Evolutionary conservation across 2,329 filamentous ascomycete species (phyloP), one percentile per base, ranked within the genome.

Genomic region (Fusarium udum): DNA sequence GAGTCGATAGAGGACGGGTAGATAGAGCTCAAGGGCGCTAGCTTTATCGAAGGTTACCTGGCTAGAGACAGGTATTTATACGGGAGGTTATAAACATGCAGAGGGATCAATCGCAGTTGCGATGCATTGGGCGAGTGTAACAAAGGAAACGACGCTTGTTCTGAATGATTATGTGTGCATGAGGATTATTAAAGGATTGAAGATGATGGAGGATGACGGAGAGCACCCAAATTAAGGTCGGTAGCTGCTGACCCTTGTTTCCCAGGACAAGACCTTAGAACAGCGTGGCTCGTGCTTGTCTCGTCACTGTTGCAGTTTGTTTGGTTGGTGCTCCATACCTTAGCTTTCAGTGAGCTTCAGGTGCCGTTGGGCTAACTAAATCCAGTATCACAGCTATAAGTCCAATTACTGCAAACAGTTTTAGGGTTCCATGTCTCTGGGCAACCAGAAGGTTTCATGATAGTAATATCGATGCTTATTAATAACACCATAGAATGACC

Each of bases 241-340:
- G 37, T 58, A 61, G 48, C 48, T 73, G 45, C 61, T 70, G 37
- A 73, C 70, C 65, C 69, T 69, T 70, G 32, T 34, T 58, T 48
- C 55, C 55, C 15, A 49, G 31, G 39, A 39, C 40, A 42, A 40
- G 31, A 39, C 42, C 26, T 34, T 64, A 59, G 48, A 63, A 68
- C 63, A 74, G 63, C 71, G 59, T 74, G 72, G 72, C 72, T 74
- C 55, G 72, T 75, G 72, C 72, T 61, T 67, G 36, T 55, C 48
- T 49, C 69, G 69, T 68, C 64, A 59, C 45, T 73, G 37, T 72
- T 52, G 39, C 46, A 64, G 42, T 40, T n/a, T 69, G 42, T 40
- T n/a, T 69, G 64, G 64, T 73, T 62, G 62, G 57, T 28, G 26
- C 53, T 31, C 18, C 43, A 20, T 20, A 20, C 12, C 7, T 42